phyloP scores from a whole-genome alignment of 306 rosid species.

The Notholithocarpus densiflorus region DNA sequence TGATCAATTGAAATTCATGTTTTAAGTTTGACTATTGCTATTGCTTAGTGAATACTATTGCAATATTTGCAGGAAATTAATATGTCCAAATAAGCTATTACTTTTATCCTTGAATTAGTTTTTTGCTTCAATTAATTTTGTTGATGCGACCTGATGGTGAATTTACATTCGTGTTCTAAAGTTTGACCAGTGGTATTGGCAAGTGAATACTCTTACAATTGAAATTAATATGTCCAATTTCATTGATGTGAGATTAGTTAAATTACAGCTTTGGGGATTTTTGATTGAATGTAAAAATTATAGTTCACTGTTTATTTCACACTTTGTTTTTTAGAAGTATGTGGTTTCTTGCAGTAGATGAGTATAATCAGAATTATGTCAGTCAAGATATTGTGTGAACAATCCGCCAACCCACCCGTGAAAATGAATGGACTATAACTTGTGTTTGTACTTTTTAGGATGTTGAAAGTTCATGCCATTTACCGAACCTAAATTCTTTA shows the following conservation, averaged over 20 bases:
- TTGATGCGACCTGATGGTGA: neutral
- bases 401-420: neutral
- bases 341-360: neutral
- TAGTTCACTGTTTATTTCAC: neutral
- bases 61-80: neutral
- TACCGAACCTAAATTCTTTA: neutral
- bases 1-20: conserved; percentile 5
- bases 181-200: neutral
- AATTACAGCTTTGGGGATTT: neutral
- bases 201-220: conserved; percentile 5
- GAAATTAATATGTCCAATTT: neutral
- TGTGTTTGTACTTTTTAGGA: neutral
- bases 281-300: neutral
- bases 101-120: no score
- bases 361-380: neutral
- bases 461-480: neutral
- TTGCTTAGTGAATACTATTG: conserved; percentile 3
- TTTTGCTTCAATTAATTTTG: no score
- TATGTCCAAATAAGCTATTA: neutral
- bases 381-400: neutral
- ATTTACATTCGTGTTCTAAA: neutral
- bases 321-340: neutral
- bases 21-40: neutral
- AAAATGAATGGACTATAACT: neutral
- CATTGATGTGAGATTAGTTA: neutral